A percentile compares a stretch with the other conserved stretches of the same genome.
Evolutionary conservation across 371 early-diverging fungal species (phyloP).

Genomic region (Mortierella sp.): DNA sequence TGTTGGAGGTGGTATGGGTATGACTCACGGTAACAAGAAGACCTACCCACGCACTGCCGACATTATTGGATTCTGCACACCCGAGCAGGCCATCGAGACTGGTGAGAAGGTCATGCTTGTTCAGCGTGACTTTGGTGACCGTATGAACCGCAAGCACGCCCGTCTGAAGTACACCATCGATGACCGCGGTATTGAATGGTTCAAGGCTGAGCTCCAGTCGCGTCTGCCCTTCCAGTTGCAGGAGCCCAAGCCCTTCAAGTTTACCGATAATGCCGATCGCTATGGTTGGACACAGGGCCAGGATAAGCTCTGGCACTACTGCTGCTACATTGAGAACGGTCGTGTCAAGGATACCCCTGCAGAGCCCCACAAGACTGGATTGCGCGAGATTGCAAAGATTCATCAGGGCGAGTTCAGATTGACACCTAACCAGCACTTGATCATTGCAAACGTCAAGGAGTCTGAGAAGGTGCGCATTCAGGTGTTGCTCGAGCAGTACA

Average conservation of each 20-base stretch:
- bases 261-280: conserved; percentile 90
- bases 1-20: conserved; percentile 97
- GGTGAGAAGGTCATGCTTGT: conserved; percentile 91
- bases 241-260: conserved; percentile 77
- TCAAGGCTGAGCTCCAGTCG: conserved; percentile 85
- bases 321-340: conserved; percentile 93
- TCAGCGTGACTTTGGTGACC: conserved; percentile 95
- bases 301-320: conserved; percentile 83
- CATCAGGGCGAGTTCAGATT: conserved; percentile 87
- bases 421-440: conserved; percentile 92
- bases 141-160: conserved; percentile 97
- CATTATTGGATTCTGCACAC: conserved; percentile 82
- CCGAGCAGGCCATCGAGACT: conserved; percentile 82
- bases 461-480: conserved; percentile 79
- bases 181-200: conserved; percentile 92
- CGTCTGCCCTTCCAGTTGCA: conserved; percentile 81
- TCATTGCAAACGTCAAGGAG: conserved; percentile 83
- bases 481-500: conserved; percentile 79
- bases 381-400: conserved; percentile 84
- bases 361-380: conserved; percentile 80
- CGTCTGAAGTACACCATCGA: conserved; percentile 97
- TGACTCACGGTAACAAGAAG: conserved; percentile 96
- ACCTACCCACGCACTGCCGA: conserved; percentile 92
- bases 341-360: conserved; percentile 90
- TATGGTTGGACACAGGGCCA: conserved; percentile 91